Conservation (phyloP, 164 flowering plant genomes). For the Sedum album region DNA sequence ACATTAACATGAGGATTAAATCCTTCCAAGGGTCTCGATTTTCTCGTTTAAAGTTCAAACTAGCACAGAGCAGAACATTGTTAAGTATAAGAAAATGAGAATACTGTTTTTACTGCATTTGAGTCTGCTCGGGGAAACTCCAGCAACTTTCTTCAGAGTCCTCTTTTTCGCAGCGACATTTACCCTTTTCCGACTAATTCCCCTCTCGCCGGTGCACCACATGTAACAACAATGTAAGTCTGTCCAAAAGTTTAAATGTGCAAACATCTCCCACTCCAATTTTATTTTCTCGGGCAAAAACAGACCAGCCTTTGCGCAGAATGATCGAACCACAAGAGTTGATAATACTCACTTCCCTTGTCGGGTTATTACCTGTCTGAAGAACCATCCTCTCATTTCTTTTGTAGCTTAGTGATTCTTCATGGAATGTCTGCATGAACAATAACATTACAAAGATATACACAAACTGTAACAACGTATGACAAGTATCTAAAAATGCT, state of each 20-base stretch:
- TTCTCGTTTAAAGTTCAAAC: not conserved
- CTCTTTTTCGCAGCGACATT: not conserved
- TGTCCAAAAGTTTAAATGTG: constrained; percentile 7
- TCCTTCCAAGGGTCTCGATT: not conserved
- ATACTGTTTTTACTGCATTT: not conserved
- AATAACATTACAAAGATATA: not conserved
- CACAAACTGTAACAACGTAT: not conserved
- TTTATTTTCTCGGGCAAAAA: constrained; percentile 1
- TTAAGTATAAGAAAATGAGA: not conserved
- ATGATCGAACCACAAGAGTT: too few species aligned
- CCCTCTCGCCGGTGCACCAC: not conserved
- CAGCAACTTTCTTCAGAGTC: too few species aligned
- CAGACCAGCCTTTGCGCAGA: not conserved
- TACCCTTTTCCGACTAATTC: not conserved
- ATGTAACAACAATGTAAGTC: not conserved
- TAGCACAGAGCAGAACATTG: not conserved
- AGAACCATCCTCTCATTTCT: constrained; percentile 4
- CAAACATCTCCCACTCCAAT: constrained; percentile 3
- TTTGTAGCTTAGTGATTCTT: not conserved
- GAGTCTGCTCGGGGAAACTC: not conserved
- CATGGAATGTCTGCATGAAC: not conserved
- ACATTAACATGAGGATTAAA: not conserved
- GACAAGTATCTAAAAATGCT: not conserved
- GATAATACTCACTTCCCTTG: constrained; percentile 6
- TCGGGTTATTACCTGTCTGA: not conserved